Evolutionary conservation across 2,329 filamentous ascomycete genomes (phyloP), one percentile per base, ranked within the genome.

Genomic region (Ophiostoma populinum): DNA sequence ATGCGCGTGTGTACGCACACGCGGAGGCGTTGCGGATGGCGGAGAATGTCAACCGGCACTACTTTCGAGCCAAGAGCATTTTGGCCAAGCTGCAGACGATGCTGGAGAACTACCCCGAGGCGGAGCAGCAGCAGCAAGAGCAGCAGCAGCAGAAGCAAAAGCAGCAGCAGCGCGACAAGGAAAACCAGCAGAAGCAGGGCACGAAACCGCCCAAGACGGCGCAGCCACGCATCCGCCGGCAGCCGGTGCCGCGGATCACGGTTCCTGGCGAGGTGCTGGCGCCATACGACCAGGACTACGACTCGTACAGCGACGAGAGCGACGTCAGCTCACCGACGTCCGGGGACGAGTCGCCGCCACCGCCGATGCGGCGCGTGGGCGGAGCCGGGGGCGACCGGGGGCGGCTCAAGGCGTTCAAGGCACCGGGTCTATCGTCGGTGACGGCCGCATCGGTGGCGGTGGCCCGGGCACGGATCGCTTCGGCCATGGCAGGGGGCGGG

Each of bases 231-330:
- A 27, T 41, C 21, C 59, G 57, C 21, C 57, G 59, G 13, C 63
- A 55, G 11, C 53, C 52, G 22, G 59, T 65, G 5, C 69, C 71
- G 6, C 60, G 67, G 27, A 75, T 77, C 30, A 76, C 70, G 2
- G 70, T 77, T 9, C 72, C 72, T 2, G 72, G 72, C 29, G 71
- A 77, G 48, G 72, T 77, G 7, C 57, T 76, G 31, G 70, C 72
- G 2, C 72, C 72, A 0, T 75, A 75, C 46, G 72, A 77, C 37
- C 53, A 75, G 17, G 69, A 74, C 39, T 74, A 72, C 48, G 69
- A 74, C 34, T 58, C 62, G 1, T 70, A 63, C 39, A 67, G 57
- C 31, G 66, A 64, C 16, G 61, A 62, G 11, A 65, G 59, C 43
- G 66, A 68, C 15, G n/a, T 41, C 6, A 46, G 41, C 27, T 43